These are phyloP conservation scores for Sugiyamaella chiloensis DNA, from an alignment of 805 yeast genomes.

Conservation along the genomic window DNA sequence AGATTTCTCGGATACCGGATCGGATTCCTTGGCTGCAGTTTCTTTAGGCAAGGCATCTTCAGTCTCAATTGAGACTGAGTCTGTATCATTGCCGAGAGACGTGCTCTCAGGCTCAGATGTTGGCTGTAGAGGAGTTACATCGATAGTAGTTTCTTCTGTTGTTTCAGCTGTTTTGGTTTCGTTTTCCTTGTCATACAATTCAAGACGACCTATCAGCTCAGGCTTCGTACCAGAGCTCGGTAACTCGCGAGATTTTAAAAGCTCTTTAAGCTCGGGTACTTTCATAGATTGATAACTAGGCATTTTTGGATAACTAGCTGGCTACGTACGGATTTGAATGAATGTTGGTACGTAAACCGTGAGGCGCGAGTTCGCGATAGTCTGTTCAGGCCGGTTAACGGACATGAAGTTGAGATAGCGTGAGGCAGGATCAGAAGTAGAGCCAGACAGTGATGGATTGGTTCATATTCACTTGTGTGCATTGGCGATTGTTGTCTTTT, in stretches of 20 bases:
- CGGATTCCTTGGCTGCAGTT: conserved; percentile 21
- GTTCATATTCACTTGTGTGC: neutral
- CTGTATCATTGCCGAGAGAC: conserved; percentile 10
- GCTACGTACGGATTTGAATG: no score
- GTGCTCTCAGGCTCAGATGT: conserved; percentile 3
- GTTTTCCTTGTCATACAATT: conserved; percentile 21
- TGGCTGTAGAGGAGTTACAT: neutral
- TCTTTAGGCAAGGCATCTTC: conserved; percentile 13
- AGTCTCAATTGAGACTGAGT: neutral
- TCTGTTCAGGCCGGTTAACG: no score
- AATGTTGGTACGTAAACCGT: no score
- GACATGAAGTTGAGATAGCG: no score
- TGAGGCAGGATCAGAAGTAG: no score
- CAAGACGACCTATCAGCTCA: conserved; percentile 64
- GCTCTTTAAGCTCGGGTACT: conserved; percentile 81
- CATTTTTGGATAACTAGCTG: conserved; percentile 20
- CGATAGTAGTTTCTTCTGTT: conserved; percentile 5
- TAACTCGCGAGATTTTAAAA: conserved; percentile 63
- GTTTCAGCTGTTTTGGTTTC: conserved; percentile 4
- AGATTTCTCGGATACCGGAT: conserved; percentile 21
- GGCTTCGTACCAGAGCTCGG: conserved; percentile 76
- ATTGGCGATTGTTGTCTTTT: neutral
- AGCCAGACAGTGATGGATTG: neutral
- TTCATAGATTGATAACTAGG: conserved; percentile 26
- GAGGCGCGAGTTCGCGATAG: no score